A percentile compares a stretch with the other conserved stretches of the same genome.
These are phyloP conservation scores for Globisporangium radiosum DNA, from an alignment of 352 stramenopile genomes.

Conservation along the genomic window DNA sequence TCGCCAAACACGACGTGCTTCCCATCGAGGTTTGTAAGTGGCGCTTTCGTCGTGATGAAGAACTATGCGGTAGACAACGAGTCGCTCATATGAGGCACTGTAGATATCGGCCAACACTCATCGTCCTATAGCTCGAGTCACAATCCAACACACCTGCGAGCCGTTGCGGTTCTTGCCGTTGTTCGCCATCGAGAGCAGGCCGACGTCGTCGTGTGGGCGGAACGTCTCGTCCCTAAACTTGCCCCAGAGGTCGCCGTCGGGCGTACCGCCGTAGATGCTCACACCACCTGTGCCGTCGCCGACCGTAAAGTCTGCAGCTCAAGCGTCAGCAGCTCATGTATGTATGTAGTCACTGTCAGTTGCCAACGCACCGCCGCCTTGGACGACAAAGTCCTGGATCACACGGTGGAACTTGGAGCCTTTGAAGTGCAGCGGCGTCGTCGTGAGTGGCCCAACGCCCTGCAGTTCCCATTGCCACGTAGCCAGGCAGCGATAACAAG, in stretches of 20 bases:
- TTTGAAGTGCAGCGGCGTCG: slow-evolving; percentile 71
- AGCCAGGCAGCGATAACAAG: not conserved
- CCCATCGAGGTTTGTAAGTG: slow-evolving; percentile 76
- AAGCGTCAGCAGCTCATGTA: no score
- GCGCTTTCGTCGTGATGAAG: slow-evolving; percentile 70
- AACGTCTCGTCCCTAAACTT: slow-evolving; percentile 85
- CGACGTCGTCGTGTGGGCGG: slow-evolving; percentile 59
- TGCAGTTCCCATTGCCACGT: not conserved
- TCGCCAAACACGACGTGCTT: slow-evolving; percentile 97
- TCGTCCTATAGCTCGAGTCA: not conserved
- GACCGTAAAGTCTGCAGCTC: slow-evolving; percentile 39
- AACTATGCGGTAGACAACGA: slow-evolving; percentile 25
- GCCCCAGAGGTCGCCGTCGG: slow-evolving; percentile 65
- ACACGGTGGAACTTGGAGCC: slow-evolving; percentile 87
- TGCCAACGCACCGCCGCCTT: slow-evolving; percentile 46
- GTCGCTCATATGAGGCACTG: no score
- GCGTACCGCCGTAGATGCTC: slow-evolving; percentile 70
- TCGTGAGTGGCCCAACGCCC: slow-evolving; percentile 17
- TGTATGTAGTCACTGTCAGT: no score
- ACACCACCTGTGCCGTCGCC: slow-evolving; percentile 70
- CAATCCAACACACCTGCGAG: slow-evolving; percentile 38
- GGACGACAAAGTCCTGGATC: slow-evolving; percentile 92
- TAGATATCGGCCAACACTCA: no score
- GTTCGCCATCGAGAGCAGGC: slow-evolving; percentile 81
- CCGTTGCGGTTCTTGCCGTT: slow-evolving; percentile 67